Base-by-base conservation (phyloP, 2,329 filamentous ascomycete genomes). In the Phyllosticta citribraziliensis region DNA sequence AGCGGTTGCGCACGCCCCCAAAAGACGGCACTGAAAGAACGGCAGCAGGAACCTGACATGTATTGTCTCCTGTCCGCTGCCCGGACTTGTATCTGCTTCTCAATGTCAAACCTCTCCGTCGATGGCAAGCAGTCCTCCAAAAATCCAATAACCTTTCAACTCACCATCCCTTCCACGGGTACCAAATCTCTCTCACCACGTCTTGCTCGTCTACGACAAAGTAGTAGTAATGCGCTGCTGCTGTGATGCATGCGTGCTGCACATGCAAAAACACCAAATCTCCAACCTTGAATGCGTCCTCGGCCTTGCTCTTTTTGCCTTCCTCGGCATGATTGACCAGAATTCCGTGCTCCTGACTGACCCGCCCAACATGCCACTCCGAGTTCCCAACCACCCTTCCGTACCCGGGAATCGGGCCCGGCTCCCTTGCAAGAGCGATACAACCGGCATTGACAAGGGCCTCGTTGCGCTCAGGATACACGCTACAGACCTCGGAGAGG, bases 241-340 rank as follows among this genome's bases (percentile, higher is more conserved):
- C 60, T 51, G 60, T 58, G 6, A 62, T 62, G 25, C 60, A 62
- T 22, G 60, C 60, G 25, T 62, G 60, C 60, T 62, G 60, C 22
- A 57, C 24, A 30, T 56, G 52, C 52, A 62, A 33, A 35, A 52
- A 62, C 51, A 62, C 50, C 56, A 51, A 30, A 55, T 62, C 24
- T 3, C 60, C 60, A n/a, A 73, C 66, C 63, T 71, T 69, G 57
- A 72, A 67, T 47, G 67, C 64, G 9, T 69, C 65, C 25, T 67
- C 66, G 5, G 71, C 62, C 55, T 14, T 24, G 20, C 10, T 12
- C 25, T 12, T 33, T 2, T 17, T 24, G 2, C 55, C 50, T 5
- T 20, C 52, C 30, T 19, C 20, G 3, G 17, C 19, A 33, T 57
- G 55, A 22, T 19, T 40, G 22, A 54, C 50, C 55, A 62, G 24